Evolutionary conservation across 345 rosid species (phyloP), one percentile per base, ranked within the genome.

Genomic region (Nasturtium officinale): DNA sequence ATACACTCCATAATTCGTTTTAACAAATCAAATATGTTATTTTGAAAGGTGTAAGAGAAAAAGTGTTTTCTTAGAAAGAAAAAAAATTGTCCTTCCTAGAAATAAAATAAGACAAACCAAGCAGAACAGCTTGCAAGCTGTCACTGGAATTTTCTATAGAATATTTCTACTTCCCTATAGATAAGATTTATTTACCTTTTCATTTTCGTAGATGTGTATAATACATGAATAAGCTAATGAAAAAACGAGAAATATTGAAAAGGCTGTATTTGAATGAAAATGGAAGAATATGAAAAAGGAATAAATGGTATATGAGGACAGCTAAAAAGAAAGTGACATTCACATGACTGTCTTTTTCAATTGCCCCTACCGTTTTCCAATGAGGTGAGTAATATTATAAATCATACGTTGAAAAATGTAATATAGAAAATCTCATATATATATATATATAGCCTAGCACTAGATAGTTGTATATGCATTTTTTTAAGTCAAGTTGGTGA

Each of bases 41-140:
- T 33, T 33, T 58, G 42, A 40, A 46, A 46, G 0, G 17, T 42
- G 47, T 23, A 23, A 13, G 6, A 13, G 6, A 7, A 4, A 18
- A 32, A 8, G 9, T 5, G 8, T 5, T 15, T 15, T 42, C 15
- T 42, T 1, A n/a, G 10, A 48, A 30, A 25, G 7, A 17, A 21
- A 0, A 63, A 10, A 4, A 35, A 18, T 18, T 40, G n/a, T 33
- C 16, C 10, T 35, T 37, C 47, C 15, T 23, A 50, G 1, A 18
- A 45, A 2, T 9, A 12, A 32, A 23, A 46, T 20, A 23, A 23
- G 33, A 61, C 21, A 17, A 52, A 32, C 32, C 28, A 51, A 32
- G 51, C 28, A 45, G 25, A 68, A n/a, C 52, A 61, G 61, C 9
- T 43, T 69, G 65, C 79, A 61, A 69, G 71, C 59, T 62, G 56